Conservation (phyloP, 1,284 basidiomycete genomes). For the Ceratobasidium sp. region DNA sequence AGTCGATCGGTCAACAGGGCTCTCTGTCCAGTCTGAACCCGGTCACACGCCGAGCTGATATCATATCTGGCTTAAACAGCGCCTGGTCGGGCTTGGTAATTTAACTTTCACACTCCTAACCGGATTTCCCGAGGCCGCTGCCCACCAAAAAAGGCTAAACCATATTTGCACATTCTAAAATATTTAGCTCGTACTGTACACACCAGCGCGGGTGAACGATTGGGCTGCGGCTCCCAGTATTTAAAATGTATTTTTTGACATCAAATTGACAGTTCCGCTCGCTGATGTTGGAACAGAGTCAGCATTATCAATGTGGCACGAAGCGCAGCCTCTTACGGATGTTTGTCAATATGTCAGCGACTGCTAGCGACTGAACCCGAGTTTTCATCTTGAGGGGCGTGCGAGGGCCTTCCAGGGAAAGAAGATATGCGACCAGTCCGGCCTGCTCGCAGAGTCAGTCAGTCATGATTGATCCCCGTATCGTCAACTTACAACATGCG, state of each 20-base stretch:
- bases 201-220: slow-evolving; percentile 3
- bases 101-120: too few species aligned
- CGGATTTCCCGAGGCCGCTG: too few species aligned
- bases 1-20: too few species aligned
- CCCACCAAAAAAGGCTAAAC: too few species aligned
- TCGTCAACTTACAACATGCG: slow-evolving; percentile 22
- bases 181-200: background rate
- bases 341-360: background rate
- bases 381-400: slow-evolving; percentile 35
- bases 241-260: slow-evolving; percentile 28
- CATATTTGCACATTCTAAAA: too few species aligned
- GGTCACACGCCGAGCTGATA: too few species aligned
- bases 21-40: too few species aligned
- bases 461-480: background rate
- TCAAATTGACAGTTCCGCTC: slow-evolving; percentile 38
- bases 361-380: slow-evolving; percentile 31
- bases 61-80: too few species aligned
- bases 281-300: slow-evolving; percentile 1
- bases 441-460: background rate
- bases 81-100: too few species aligned
- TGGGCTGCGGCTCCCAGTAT: background rate
- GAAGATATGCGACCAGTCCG: slow-evolving; percentile 27
- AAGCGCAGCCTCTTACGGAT: slow-evolving; percentile 19
- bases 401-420: slow-evolving; percentile 27
- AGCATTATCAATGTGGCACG: background rate